phyloP scores from a whole-genome alignment of 2,329 filamentous ascomycete genomes.

The Pseudogymnoascus sp. region DNA sequence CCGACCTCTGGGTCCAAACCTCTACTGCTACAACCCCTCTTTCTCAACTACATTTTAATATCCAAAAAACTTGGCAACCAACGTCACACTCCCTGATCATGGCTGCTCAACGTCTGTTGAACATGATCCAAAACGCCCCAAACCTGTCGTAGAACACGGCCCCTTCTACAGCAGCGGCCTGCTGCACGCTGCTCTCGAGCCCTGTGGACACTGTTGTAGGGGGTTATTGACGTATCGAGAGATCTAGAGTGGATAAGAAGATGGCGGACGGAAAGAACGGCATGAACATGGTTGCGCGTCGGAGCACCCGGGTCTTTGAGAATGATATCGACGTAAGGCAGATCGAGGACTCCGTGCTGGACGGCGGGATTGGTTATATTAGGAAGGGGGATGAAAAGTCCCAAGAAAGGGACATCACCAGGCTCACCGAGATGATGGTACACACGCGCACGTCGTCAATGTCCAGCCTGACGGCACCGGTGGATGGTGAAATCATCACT shows the following conservation, averaged over 20 bases:
- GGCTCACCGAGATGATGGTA: background rate
- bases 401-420: background rate
- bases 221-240: background rate
- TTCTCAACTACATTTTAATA: background rate
- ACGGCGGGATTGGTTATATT: background rate
- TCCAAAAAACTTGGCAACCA: background rate
- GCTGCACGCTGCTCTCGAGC: background rate
- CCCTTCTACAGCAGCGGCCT: constrained; percentile 6
- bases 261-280: constrained; percentile 7
- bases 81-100: constrained; percentile 1
- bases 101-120: constrained; percentile 9
- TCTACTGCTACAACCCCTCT: background rate
- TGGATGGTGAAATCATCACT: constrained; percentile 1
- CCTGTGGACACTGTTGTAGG: constrained; percentile 8
- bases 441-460: background rate
- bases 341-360: background rate
- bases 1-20: background rate
- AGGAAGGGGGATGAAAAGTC: constrained; percentile 4
- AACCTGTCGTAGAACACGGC: constrained; percentile 6
- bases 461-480: background rate
- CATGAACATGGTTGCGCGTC: constrained; percentile 6
- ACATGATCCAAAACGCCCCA: constrained; percentile 2
- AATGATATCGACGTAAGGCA: constrained; percentile 9
- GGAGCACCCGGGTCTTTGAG: constrained; percentile 9
- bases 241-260: background rate